Evolutionary conservation across 2,329 filamentous ascomycete species (phyloP).

Genomic region (Alternaria sp.): DNA sequence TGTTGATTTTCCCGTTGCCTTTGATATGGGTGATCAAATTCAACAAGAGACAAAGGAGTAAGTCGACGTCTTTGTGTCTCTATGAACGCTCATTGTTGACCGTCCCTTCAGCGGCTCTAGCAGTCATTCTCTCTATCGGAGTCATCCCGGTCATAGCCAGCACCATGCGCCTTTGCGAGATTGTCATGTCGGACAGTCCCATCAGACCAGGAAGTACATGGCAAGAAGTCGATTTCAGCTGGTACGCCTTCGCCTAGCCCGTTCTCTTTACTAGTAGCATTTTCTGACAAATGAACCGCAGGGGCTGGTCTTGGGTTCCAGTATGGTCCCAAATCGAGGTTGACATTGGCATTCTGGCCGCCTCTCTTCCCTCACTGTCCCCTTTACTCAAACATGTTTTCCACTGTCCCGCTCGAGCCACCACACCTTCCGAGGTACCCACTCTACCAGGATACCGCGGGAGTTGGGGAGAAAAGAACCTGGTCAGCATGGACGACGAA

Average conservation of each 20-base stretch:
- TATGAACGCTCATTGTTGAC: background rate
- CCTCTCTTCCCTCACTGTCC: slow-evolving; percentile 34
- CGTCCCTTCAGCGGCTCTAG: slow-evolving; percentile 23
- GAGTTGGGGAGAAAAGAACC: slow-evolving; percentile 9
- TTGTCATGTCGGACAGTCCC: slow-evolving; percentile 24
- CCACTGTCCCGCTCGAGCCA: background rate
- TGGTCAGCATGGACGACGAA: slow-evolving; percentile 3
- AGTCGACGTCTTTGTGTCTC: background rate
- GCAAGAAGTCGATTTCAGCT: slow-evolving; percentile 31
- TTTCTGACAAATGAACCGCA: slow-evolving; percentile 12
- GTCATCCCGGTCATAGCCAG: slow-evolving; percentile 36
- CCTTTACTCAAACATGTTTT: slow-evolving; percentile 29
- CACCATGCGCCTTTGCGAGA: slow-evolving; percentile 34
- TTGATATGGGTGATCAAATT: slow-evolving; percentile 32
- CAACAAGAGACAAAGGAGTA: slow-evolving; percentile 34
- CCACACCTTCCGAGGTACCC: slow-evolving; percentile 19
- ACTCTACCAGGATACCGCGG: slow-evolving; percentile 22
- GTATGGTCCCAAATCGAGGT: slow-evolving; percentile 43
- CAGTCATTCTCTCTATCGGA: slow-evolving; percentile 35
- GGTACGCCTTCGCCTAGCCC: slow-evolving; percentile 5
- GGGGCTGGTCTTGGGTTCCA: slow-evolving; percentile 33
- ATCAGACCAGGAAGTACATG: slow-evolving; percentile 15
- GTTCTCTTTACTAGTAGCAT: background rate
- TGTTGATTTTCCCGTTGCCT: slow-evolving; percentile 34
- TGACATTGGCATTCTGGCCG: slow-evolving; percentile 35